phyloP scores from a whole-genome alignment of 352 stramenopile species.

The Globisporangium viniferum region DNA sequence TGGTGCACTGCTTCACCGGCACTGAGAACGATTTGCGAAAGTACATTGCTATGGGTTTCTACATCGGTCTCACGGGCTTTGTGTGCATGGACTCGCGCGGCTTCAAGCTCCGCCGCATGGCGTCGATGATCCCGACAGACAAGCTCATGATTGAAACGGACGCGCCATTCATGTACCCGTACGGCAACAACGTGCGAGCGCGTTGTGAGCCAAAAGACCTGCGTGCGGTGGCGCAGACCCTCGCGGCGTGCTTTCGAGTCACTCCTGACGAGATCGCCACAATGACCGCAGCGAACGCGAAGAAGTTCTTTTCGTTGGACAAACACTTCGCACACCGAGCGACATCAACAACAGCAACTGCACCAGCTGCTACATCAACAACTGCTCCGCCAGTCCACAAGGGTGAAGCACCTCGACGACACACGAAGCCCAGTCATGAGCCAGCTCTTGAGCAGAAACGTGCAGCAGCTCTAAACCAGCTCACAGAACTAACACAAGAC shows the following conservation, averaged over 20 bases:
- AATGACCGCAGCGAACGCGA: constrained; percentile 47
- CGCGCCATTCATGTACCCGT: constrained; percentile 75
- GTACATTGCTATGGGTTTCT: constrained; percentile 67
- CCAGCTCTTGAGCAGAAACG: background rate
- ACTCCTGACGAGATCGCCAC: constrained; percentile 37
- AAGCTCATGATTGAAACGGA: constrained; percentile 75
- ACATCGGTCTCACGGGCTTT: constrained; percentile 71
- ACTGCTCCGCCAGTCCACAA: background rate
- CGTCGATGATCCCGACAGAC: constrained; percentile 42
- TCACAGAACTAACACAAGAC: background rate
- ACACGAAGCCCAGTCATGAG: background rate
- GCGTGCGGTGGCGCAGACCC: constrained; percentile 50
- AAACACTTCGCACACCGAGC: constrained; percentile 13
- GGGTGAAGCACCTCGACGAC: too few species aligned
- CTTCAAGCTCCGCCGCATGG: constrained; percentile 39
- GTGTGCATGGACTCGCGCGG: constrained; percentile 63
- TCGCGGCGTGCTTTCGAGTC: constrained; percentile 42
- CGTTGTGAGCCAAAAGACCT: constrained; percentile 72
- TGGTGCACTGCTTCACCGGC: constrained; percentile 79
- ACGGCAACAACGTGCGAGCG: constrained; percentile 29
- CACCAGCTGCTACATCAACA: background rate
- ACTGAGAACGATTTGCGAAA: constrained; percentile 39
- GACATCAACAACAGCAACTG: background rate
- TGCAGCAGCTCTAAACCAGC: background rate
- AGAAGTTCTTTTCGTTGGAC: constrained; percentile 45